Evolutionary conservation across 2,329 filamentous ascomycete genomes (phyloP).

Genomic region (Exophiala sp.): DNA sequence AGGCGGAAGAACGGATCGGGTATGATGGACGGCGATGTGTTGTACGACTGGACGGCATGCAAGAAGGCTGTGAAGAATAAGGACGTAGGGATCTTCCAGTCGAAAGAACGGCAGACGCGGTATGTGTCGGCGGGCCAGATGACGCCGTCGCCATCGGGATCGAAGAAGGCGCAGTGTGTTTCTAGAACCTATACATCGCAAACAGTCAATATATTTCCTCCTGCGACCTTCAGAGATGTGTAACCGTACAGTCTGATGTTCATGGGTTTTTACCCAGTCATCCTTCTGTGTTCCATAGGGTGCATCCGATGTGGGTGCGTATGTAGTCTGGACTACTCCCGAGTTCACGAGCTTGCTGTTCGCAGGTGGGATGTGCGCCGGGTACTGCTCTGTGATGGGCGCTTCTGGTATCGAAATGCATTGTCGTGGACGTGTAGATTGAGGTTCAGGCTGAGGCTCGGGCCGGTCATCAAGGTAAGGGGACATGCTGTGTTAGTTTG

Average conservation of each 20-base stretch:
- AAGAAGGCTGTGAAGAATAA: constrained; percentile 39
- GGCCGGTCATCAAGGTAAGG: constrained; percentile 1
- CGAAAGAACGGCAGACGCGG: constrained; percentile 10
- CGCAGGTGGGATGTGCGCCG: background rate
- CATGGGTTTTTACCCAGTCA: constrained; percentile 32
- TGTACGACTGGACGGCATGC: constrained; percentile 43
- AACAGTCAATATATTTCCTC: background rate
- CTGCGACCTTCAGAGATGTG: background rate
- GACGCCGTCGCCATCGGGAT: constrained; percentile 50
- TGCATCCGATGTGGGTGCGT: constrained; percentile 35
- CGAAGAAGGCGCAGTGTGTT: constrained; percentile 53
- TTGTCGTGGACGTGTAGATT: background rate
- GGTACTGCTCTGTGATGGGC: constrained; percentile 4
- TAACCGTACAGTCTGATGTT: constrained; percentile 32
- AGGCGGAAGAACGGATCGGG: constrained; percentile 46
- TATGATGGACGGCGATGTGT: constrained; percentile 38
- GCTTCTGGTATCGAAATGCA: constrained; percentile 7
- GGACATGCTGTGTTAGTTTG: background rate
- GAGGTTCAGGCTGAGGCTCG: background rate
- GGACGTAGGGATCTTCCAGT: constrained; percentile 38
- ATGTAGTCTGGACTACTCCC: constrained; percentile 36
- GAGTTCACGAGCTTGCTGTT: constrained; percentile 1
- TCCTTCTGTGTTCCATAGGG: constrained; percentile 35
- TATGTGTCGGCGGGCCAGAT: constrained; percentile 53
- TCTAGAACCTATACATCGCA: constrained; percentile 41